These are phyloP conservation scores for Rhodamnia rubescens DNA, from an alignment of 345 rosid species.

Conservation along the genomic window DNA sequence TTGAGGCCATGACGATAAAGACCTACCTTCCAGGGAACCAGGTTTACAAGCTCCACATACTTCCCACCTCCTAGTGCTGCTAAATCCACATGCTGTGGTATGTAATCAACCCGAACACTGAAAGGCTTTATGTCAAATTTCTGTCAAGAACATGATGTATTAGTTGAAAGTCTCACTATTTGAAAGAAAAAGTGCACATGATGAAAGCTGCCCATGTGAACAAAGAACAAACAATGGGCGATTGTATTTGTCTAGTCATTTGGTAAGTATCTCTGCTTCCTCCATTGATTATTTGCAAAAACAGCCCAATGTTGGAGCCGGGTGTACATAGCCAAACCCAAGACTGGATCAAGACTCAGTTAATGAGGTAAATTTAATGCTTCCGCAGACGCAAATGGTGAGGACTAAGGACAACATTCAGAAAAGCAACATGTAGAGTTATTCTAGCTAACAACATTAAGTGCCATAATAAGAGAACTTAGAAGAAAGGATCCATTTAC, in stretches of 20 bases:
- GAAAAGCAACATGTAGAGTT: neutral
- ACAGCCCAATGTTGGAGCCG: neutral
- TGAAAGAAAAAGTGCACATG: neutral
- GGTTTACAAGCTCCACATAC: conserved; percentile 84
- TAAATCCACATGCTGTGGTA: conserved; percentile 70
- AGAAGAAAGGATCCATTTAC: conserved; percentile 21
- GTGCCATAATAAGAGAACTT: neutral
- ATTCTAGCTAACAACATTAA: neutral
- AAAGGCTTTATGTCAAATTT: conserved; percentile 79
- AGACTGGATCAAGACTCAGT: neutral
- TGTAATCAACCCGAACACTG: conserved; percentile 80
- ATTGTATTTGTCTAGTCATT: neutral
- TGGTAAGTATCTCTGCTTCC: neutral
- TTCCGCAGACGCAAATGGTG: neutral
- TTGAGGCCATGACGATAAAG: neutral
- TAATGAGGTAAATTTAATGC: neutral
- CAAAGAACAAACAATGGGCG: neutral
- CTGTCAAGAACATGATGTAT: conserved; percentile 31
- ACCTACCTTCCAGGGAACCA: conserved; percentile 91
- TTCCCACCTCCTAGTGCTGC: conserved; percentile 89
- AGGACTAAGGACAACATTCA: neutral
- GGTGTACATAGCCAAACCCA: neutral
- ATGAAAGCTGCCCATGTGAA: neutral
- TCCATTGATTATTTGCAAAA: neutral
- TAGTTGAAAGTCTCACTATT: conserved; percentile 1